Evolutionary conservation across 2,329 filamentous ascomycete species (phyloP).

Genomic region (Didymella pomorum): DNA sequence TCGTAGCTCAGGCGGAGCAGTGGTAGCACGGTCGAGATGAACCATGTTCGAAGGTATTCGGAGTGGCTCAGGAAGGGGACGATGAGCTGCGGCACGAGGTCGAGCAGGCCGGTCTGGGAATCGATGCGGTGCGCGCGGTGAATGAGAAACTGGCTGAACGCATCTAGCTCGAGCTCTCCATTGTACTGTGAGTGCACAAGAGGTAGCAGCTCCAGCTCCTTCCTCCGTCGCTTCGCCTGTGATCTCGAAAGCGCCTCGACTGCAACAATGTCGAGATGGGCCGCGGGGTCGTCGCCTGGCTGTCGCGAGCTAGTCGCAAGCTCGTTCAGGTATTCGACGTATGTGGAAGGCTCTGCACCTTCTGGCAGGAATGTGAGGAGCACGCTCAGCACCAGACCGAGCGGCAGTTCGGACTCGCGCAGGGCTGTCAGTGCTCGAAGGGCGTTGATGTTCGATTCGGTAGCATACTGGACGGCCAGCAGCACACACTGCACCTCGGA

Average conservation of each 20-base stretch:
- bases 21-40: constrained; percentile 73
- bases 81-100: constrained; percentile 72
- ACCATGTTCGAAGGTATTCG: constrained; percentile 70
- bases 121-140: constrained; percentile 74
- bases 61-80: constrained; percentile 71
- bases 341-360: constrained; percentile 68
- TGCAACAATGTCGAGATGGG: constrained; percentile 61
- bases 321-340: constrained; percentile 68
- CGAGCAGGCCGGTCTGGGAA: constrained; percentile 73
- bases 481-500: constrained; percentile 75
- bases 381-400: constrained; percentile 73
- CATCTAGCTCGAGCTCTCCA: constrained; percentile 60
- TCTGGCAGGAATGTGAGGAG: constrained; percentile 81
- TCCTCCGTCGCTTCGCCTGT: constrained; percentile 69
- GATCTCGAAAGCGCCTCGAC: constrained; percentile 68
- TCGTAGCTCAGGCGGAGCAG: constrained; percentile 73
- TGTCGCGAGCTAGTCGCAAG: constrained; percentile 61
- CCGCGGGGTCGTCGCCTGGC: constrained; percentile 46
- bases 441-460: constrained; percentile 69
- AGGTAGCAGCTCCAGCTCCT: constrained; percentile 69
- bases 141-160: constrained; percentile 70
- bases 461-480: constrained; percentile 74
- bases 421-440: constrained; percentile 67
- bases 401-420: constrained; percentile 66
- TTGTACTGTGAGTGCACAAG: constrained; percentile 62